Evolutionary conservation across 192 early-diverging fungal genomes (phyloP).

Genomic region (Chytriomyces confervae): DNA sequence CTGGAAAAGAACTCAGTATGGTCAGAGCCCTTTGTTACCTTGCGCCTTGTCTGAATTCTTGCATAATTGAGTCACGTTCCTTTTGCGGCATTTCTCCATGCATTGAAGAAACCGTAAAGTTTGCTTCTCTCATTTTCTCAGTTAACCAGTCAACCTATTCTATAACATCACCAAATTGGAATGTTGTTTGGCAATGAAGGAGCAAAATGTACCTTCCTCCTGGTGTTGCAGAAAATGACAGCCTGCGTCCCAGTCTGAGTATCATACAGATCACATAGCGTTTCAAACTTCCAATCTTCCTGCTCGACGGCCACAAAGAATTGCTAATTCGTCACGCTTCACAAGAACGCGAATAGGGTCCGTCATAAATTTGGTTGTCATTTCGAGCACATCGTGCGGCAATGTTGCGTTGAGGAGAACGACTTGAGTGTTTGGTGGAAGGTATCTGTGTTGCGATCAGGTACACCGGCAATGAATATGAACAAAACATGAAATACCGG

Average conservation of each 20-base stretch:
- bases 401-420: slow-evolving; percentile 91
- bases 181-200: no score
- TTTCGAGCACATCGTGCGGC: slow-evolving; percentile 93
- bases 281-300: slow-evolving; percentile 99
- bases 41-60: slow-evolving; percentile 83
- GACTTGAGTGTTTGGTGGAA: slow-evolving; percentile 92
- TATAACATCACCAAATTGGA: slow-evolving; percentile 33
- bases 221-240: slow-evolving; percentile 97
- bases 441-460: slow-evolving; percentile 68
- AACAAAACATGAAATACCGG: neutral
- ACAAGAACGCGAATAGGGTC: slow-evolving; percentile 74
- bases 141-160: slow-evolving; percentile 85
- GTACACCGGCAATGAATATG: no score
- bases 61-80: slow-evolving; percentile 97
- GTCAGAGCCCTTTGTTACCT: neutral
- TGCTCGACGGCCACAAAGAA: slow-evolving; percentile 95
- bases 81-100: slow-evolving; percentile 99
- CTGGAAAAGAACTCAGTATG: no score
- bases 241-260: slow-evolving; percentile 97
- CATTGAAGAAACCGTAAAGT: slow-evolving; percentile 98
- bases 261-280: slow-evolving; percentile 96
- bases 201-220: slow-evolving; percentile 88
- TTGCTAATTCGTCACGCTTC: slow-evolving; percentile 99
- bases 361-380: slow-evolving; percentile 93
- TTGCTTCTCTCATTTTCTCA: slow-evolving; percentile 87